Evolutionary conservation across 768 basidiomycete genomes (phyloP).

Genomic region (Kwoniella sp.): DNA sequence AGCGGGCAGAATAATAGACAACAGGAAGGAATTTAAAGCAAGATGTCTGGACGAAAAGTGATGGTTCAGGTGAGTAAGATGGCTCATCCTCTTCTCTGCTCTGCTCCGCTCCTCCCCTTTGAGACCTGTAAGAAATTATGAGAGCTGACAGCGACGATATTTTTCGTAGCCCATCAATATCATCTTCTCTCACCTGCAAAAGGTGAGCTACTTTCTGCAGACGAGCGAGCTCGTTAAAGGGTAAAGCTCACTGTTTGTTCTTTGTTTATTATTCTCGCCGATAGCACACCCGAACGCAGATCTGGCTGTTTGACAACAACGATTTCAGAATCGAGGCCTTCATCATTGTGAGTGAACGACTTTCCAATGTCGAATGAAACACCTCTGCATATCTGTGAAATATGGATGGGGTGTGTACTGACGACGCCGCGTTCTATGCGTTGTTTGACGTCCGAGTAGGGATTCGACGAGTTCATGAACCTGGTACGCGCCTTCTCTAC

Average conservation of each 20-base stretch:
- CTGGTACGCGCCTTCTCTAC: constrained; percentile 58
- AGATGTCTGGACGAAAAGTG: constrained; percentile 91
- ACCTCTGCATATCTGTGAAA: too few relatives aligned
- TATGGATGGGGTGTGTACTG: too few relatives aligned
- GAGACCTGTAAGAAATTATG: constrained; percentile 1
- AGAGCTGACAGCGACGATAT: constrained; percentile 2
- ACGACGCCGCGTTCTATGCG: too few relatives aligned
- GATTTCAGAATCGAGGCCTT: constrained; percentile 95
- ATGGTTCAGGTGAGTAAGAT: constrained; percentile 85
- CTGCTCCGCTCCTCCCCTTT: not conserved
- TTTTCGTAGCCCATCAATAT: constrained; percentile 43
- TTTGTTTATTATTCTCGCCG: not conserved
- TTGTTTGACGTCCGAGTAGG: constrained; percentile 60
- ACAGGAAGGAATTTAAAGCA: constrained; percentile 44
- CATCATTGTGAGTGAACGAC: constrained; percentile 70
- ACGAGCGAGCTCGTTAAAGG: too few relatives aligned
- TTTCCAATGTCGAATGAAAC: not conserved
- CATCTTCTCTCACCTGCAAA: constrained; percentile 45
- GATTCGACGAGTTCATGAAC: constrained; percentile 99
- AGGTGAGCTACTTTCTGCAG: constrained; percentile 16
- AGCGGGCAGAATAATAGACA: constrained; percentile 18
- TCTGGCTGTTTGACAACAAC: constrained; percentile 96
- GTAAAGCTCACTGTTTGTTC: not conserved
- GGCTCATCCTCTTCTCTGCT: constrained; percentile 3
- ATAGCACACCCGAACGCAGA: constrained; percentile 78